Base-by-base conservation (phyloP, 2,329 filamentous ascomycete species). In the Fusarium sp. region DNA sequence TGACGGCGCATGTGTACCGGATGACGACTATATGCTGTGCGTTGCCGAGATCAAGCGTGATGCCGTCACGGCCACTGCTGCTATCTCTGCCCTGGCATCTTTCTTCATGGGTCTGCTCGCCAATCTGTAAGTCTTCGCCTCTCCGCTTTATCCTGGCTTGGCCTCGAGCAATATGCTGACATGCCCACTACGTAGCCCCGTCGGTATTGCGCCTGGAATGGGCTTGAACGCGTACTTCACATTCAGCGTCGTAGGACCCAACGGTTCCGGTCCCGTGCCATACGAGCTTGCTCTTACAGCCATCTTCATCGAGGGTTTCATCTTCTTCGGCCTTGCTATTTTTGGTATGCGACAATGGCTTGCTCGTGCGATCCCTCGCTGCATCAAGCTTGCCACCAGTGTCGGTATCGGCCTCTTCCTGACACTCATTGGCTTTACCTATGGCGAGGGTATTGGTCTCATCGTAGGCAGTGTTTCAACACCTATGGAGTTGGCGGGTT, bases 301-400 rank as follows among this genome's bases (percentile, higher is more conserved):
- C 49, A 92, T 95, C 65, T 96, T 96, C 72, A 88, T 95, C 13
- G 92, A 96, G 75, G 92, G 92, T 33, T 91, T 90, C 74, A 88
- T 96, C 60, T 96, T 96, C 76, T 85, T 96, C 46, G 90, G 79
- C 2, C 82, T 96, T 36, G 92, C 92, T 2, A 73, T 96, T 32
- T 81, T 93, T 48, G 92, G 92, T 33, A 83, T 96, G 78, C 88
- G 92, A 13, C 92, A 96, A 73, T 96, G 92, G 92, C 85, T 96
- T 23, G 92, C 92, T 15, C 87, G 91, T 65, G 88, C 90, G 38
- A 92, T 96, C 61, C 92, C 92, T 1, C 84, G 86, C 36, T 92
- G 89, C 51, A 93, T 96, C 78, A 96, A 96, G 77, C 86, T 95
- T 51, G 92, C 92, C 13, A 94, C 90, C 14, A 90, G 91, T 61